These are phyloP conservation scores for Penicillium rolfsii DNA, from an alignment of 2,329 filamentous ascomycete species.

Conservation along the genomic window DNA sequence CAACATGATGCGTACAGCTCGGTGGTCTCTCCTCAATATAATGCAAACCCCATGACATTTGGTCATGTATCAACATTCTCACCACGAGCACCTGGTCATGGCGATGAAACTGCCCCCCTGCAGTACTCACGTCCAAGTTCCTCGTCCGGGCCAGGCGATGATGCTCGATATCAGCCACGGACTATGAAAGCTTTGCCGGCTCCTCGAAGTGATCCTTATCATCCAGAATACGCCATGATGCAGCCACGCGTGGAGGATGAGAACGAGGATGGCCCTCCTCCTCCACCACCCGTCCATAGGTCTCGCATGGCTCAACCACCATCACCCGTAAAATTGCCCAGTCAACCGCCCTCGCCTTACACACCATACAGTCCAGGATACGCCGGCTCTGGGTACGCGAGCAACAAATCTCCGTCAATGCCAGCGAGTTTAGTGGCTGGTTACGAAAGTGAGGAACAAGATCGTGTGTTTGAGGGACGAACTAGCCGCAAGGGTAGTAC, in stretches of 20 bases:
- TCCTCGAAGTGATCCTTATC: conserved; percentile 35
- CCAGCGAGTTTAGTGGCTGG: conserved; percentile 49
- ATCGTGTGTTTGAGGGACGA: conserved; percentile 36
- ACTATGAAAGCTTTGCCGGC: conserved; percentile 31
- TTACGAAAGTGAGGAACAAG: conserved; percentile 41
- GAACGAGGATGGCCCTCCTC: conserved; percentile 42
- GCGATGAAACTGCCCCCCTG: conserved; percentile 24
- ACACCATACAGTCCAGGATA: conserved; percentile 33
- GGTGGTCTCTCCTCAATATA: conserved; percentile 32
- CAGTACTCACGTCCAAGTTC: conserved; percentile 24
- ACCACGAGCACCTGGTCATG: conserved; percentile 21
- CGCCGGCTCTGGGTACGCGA: conserved; percentile 35
- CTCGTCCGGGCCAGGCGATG: conserved; percentile 24
- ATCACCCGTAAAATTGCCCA: conserved; percentile 25
- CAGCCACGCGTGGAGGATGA: conserved; percentile 54
- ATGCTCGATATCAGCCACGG: conserved; percentile 32
- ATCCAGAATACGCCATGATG: conserved; percentile 49
- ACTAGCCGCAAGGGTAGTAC: conserved; percentile 31
- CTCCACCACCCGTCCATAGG: conserved; percentile 43
- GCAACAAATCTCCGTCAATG: conserved; percentile 34
- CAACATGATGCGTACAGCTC: conserved; percentile 27
- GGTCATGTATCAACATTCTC: conserved; percentile 27
- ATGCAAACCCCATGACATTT: conserved; percentile 27
- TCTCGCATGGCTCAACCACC: conserved; percentile 35
- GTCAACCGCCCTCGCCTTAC: conserved; percentile 35